These are phyloP conservation scores for Lepiota venenata DNA, from an alignment of 768 basidiomycete species.

Conservation along the genomic window DNA sequence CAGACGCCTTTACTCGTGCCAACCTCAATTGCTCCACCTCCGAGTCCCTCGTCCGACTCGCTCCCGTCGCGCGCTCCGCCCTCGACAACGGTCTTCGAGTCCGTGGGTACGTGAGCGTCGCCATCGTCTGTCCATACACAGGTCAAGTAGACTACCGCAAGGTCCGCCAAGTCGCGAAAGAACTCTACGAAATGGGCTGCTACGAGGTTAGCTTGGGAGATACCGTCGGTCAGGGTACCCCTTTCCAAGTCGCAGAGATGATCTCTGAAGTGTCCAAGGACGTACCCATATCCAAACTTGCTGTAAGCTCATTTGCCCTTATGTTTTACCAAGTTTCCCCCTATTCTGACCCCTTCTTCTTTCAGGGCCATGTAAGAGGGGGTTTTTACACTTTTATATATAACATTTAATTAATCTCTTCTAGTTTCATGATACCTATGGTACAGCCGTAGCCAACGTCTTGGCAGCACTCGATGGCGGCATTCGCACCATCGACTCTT, in stretches of 20 bases:
- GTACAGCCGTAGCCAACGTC: constrained; percentile 77
- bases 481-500: constrained; percentile 77
- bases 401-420: neutral
- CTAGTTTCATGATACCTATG: constrained; percentile 90
- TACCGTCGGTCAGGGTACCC: constrained; percentile 86
- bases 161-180: constrained; percentile 69
- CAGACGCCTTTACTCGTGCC: constrained; percentile 80
- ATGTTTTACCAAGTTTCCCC: neutral
- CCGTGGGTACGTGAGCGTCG: constrained; percentile 83
- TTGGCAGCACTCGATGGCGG: constrained; percentile 70
- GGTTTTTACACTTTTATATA: neutral
- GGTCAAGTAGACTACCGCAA: constrained; percentile 62
- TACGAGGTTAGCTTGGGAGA: constrained; percentile 93
- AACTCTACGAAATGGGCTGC: constrained; percentile 85
- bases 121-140: constrained; percentile 84
- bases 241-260: constrained; percentile 61
- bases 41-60: constrained; percentile 65
- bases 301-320: constrained; percentile 38
- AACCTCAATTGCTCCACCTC: constrained; percentile 78
- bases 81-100: constrained; percentile 62
- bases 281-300: constrained; percentile 64
- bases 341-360: constrained; percentile 1
- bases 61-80: constrained; percentile 60
- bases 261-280: constrained; percentile 65
- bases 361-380: constrained; percentile 55